These are phyloP conservation scores for Trypethelium eluteriae DNA, from an alignment of 495 filamentous ascomycete species.

Conservation along the genomic window DNA sequence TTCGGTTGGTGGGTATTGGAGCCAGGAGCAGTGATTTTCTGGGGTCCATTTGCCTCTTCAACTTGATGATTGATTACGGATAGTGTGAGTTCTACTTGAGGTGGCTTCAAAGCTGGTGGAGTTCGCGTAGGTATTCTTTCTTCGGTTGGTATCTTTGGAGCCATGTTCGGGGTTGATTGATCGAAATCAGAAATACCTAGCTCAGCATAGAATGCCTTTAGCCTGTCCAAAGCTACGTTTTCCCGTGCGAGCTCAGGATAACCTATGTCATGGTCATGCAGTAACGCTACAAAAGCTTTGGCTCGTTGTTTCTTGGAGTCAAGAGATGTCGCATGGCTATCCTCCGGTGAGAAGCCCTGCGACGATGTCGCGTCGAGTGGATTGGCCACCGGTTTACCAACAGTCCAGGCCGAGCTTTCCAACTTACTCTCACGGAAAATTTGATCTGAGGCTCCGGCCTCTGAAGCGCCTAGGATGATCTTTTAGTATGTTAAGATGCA, in stretches of 20 bases:
- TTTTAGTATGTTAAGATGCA: background rate
- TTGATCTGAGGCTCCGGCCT: background rate
- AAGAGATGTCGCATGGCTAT: background rate
- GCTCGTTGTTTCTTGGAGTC: background rate
- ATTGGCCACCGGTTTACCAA: background rate
- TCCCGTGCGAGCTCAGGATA: conserved; percentile 4
- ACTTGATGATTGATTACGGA: background rate
- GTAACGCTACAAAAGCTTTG: background rate
- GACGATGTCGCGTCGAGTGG: background rate
- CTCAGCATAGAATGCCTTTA: conserved; percentile 1
- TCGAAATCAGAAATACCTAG: background rate
- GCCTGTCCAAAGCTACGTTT: background rate
- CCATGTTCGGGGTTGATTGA: background rate
- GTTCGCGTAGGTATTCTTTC: background rate
- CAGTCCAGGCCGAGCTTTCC: background rate
- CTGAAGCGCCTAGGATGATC: background rate
- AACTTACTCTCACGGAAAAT: background rate
- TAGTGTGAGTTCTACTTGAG: background rate
- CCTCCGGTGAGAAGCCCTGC: background rate
- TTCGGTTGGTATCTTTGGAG: background rate
- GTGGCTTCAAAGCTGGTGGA: background rate
- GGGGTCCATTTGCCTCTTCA: background rate
- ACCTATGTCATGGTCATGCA: background rate
- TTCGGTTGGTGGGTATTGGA: background rate
- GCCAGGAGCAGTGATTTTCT: background rate